Conservation (phyloP, 192 early-diverging fungal genomes). For the Phlyctochytrium bullatum region DNA sequence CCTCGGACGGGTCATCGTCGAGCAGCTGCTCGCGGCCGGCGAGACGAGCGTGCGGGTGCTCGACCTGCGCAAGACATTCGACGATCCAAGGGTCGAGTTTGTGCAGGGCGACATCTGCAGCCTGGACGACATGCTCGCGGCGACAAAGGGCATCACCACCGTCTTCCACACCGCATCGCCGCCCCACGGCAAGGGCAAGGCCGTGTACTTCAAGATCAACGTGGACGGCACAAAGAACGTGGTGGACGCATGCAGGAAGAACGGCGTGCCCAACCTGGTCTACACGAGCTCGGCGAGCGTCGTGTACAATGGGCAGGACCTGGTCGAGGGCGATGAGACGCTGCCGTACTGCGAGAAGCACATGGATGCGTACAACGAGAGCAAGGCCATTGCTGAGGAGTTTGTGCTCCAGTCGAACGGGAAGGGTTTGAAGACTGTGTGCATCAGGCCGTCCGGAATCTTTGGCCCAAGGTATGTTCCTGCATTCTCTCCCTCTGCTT, state of each 20-base stretch:
- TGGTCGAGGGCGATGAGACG: constrained; percentile 81
- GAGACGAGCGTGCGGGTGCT: constrained; percentile 66
- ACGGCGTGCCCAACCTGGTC: constrained; percentile 69
- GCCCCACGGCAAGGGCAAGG: constrained; percentile 64
- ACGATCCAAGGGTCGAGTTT: constrained; percentile 35
- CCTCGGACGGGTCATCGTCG: constrained; percentile 75
- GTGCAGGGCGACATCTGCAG: constrained; percentile 64
- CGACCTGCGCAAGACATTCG: constrained; percentile 58
- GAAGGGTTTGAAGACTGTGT: constrained; percentile 64
- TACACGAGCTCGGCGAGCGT: constrained; percentile 89
- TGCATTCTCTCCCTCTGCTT: constrained; percentile 2
- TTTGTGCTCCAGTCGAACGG: constrained; percentile 76
- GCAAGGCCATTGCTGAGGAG: constrained; percentile 78
- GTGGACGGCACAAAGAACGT: constrained; percentile 85
- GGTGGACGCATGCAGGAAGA: constrained; percentile 67
- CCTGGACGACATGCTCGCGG: constrained; percentile 47
- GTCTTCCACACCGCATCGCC: constrained; percentile 94
- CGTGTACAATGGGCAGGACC: constrained; percentile 69
- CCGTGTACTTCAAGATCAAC: constrained; percentile 67
- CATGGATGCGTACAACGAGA: constrained; percentile 91
- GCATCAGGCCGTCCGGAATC: constrained; percentile 85
- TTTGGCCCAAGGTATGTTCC: constrained; percentile 76
- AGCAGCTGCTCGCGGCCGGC: constrained; percentile 65
- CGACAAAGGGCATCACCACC: constrained; percentile 60
- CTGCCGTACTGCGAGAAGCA: constrained; percentile 67